These are phyloP conservation scores for Nakazawaea sp. DNA, from an alignment of 805 yeast genomes.

Conservation along the genomic window DNA sequence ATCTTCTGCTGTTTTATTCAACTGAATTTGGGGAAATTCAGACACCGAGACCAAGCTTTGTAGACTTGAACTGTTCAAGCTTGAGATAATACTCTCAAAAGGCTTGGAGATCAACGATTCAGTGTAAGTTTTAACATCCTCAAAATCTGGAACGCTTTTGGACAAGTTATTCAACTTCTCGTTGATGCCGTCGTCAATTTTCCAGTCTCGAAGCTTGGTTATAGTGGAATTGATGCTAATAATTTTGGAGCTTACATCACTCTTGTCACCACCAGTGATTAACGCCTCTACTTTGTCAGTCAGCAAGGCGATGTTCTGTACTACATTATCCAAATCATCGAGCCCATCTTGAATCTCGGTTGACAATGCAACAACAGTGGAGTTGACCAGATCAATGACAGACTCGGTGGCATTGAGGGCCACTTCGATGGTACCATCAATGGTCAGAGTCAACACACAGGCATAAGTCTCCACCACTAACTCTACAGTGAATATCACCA, in stretches of 20 bases:
- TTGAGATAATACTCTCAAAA: slow-evolving; percentile 28
- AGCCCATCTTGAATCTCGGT: slow-evolving; percentile 62
- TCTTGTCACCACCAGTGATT: slow-evolving; percentile 38
- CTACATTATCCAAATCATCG: slow-evolving; percentile 45
- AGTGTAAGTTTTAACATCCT: slow-evolving; percentile 54
- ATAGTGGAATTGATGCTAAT: slow-evolving; percentile 54
- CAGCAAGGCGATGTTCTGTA: slow-evolving; percentile 49
- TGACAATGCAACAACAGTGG: slow-evolving; percentile 46
- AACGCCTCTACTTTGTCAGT: slow-evolving; percentile 47
- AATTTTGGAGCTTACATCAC: slow-evolving; percentile 26
- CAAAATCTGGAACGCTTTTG: slow-evolving; percentile 57
- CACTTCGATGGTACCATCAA: slow-evolving; percentile 64
- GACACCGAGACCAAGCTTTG: too few relatives aligned
- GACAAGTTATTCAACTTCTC: slow-evolving; percentile 44
- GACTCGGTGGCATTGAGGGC: slow-evolving; percentile 70
- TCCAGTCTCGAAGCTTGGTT: slow-evolving; percentile 43
- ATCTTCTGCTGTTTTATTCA: background rate
- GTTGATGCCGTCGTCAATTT: slow-evolving; percentile 63
- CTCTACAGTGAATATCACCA: slow-evolving; percentile 62
- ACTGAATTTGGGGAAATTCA: too few relatives aligned
- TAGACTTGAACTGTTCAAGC: slow-evolving; percentile 14
- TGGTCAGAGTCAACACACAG: slow-evolving; percentile 69
- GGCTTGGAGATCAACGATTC: slow-evolving; percentile 50
- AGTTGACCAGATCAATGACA: slow-evolving; percentile 54
- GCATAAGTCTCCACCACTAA: slow-evolving; percentile 80